phyloP scores from a whole-genome alignment of 2,329 filamentous ascomycete species.

The Aspergillus intermedius region DNA sequence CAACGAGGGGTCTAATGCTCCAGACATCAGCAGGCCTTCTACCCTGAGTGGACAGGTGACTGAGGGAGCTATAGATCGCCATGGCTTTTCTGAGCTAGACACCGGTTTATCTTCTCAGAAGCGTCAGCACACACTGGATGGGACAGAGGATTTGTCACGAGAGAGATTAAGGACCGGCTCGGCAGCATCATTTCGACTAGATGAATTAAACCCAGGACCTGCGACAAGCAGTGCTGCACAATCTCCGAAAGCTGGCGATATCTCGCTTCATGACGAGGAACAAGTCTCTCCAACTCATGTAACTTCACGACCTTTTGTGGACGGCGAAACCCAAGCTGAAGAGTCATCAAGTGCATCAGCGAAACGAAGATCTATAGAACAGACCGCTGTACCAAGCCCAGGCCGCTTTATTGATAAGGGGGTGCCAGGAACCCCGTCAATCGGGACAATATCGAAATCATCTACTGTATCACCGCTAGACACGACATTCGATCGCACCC shows the following conservation, averaged over 20 bases:
- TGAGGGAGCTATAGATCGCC: constrained; percentile 21
- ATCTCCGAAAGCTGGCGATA: constrained; percentile 20
- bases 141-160: constrained; percentile 25
- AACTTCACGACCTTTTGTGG: constrained; percentile 24
- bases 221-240: constrained; percentile 25
- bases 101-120: constrained; percentile 17
- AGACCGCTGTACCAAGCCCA: constrained; percentile 35
- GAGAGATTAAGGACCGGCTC: constrained; percentile 27
- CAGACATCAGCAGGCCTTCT: constrained; percentile 17
- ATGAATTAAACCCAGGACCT: constrained; percentile 22
- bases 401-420: constrained; percentile 41
- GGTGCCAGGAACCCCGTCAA: constrained; percentile 36
- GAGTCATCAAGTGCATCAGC: constrained; percentile 22
- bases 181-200: constrained; percentile 21
- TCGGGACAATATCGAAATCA: constrained; percentile 39
- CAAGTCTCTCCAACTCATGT: constrained; percentile 18
- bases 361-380: constrained; percentile 23
- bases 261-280: constrained; percentile 21
- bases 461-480: constrained; percentile 31
- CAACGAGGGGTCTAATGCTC: constrained; percentile 18
- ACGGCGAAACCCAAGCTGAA: constrained; percentile 21
- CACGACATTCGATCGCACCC: constrained; percentile 19
- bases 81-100: constrained; percentile 23
- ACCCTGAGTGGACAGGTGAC: constrained; percentile 12
- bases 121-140: constrained; percentile 20